Evolutionary conservation across 108 stramenopile species (phyloP).

Genomic region (Schizochytrium sp.): DNA sequence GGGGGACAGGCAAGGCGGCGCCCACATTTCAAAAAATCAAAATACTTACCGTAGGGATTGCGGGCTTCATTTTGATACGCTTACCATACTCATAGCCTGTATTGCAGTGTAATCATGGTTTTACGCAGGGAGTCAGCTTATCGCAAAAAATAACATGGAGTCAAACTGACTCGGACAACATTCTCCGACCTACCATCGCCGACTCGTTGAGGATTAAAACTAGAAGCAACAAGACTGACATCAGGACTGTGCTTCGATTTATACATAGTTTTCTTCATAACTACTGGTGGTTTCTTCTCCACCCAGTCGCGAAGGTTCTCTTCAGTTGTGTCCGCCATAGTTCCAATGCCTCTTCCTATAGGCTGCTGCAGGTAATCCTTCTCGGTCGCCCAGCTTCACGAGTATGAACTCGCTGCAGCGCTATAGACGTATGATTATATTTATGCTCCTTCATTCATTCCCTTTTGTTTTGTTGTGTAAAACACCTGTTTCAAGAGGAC

Average conservation of each 20-base stretch:
- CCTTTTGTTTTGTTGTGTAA: no score
- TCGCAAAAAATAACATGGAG: no score
- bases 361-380: no score
- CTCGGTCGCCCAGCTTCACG: no score
- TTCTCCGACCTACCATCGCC: conserved; percentile 20
- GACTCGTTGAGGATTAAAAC: conserved; percentile 68
- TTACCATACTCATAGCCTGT: conserved; percentile 45
- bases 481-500: no score
- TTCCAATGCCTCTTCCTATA: neutral
- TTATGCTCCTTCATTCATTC: no score
- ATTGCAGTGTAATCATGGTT: neutral
- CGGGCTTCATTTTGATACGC: conserved; percentile 72
- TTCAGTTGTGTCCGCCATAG: neutral
- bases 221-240: conserved; percentile 74
- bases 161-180: neutral
- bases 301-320: conserved; percentile 55
- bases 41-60: conserved; percentile 74
- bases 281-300: neutral
- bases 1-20: no score
- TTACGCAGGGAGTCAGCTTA: neutral
- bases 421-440: no score
- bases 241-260: conserved; percentile 77
- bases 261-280: conserved; percentile 75
- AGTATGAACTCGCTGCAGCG: no score
- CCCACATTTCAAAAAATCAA: neutral